Base-by-base conservation (phyloP, 805 yeast genomes). In the Lipomyces starkeyi region DNA sequence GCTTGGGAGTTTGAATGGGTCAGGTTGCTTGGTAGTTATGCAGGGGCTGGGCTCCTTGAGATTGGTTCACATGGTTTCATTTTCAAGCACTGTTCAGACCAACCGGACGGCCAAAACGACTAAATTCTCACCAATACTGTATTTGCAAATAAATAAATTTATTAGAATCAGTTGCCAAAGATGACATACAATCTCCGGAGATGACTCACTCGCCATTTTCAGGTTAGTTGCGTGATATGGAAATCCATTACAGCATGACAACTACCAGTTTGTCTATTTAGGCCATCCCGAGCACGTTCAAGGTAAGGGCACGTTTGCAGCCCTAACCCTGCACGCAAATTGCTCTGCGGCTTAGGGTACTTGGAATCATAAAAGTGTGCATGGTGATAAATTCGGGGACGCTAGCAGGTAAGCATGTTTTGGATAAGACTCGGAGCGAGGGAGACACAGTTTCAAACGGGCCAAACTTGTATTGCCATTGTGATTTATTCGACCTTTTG, bases 121-220 rank as follows among this genome's bases (percentile, higher is more conserved):
- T 27, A 27, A 29, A 29, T 29, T 29, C 32, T 29, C 7, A 29
- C 32, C 32, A 29, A 5, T 29, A 29, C 32, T 5, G 17, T 37
- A 37, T 37, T 37, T 14, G 43, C 43, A 37, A 1, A 37, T 27
- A 49, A 63, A 59, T 35, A 58, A 29, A 65, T 37, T 14, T 4
- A 29, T 29, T 2, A 29, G 29, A 29, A 5, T 29, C 32, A 29
- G 32, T 29, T 0, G 32, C 32, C 32, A 53, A 57, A 62, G 37
- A 59, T 8, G 55, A 49, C 53, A 22, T 34, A 47, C 2, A 20
- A 8, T 69, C 72, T 67, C 72, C 70, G 65, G 70, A 68, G 71
- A 71, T 67, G 72, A 67, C 72, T 67, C 71, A 69, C 71, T 60
- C 71, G 70, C 72, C 68, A 69, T 69, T 69, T 69, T 69, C 72